A percentile compares a stretch with the other conserved stretches of the same genome.
phyloP scores from a whole-genome alignment of 495 filamentous ascomycete genomes.

The Hyaloscypha bicolor region DNA sequence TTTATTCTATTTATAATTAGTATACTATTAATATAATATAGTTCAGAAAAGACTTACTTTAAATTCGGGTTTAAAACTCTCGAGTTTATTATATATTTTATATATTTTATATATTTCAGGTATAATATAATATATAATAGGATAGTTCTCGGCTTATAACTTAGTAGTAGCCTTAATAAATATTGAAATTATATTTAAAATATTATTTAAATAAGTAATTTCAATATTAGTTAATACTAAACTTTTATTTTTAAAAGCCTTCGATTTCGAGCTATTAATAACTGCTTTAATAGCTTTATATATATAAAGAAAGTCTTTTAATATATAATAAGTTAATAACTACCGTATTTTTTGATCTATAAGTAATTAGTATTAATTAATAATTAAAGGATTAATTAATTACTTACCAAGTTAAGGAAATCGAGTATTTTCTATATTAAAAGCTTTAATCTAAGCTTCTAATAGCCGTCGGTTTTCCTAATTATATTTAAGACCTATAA shows the following conservation, averaged over 20 bases:
- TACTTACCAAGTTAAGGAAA: conserved; percentile 4
- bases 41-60: conserved; percentile 13
- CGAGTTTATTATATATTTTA: conserved; percentile 11
- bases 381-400: conserved; percentile 1
- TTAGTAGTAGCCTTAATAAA: conserved; percentile 14
- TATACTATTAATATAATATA: background rate
- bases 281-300: conserved; percentile 15
- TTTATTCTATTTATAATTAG: too few relatives aligned
- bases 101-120: conserved; percentile 11
- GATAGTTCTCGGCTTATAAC: conserved; percentile 1
- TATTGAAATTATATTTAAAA: conserved; percentile 1
- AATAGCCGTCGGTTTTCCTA: conserved; percentile 8
- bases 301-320: conserved; percentile 13
- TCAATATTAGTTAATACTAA: conserved; percentile 7
- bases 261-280: background rate
- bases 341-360: conserved; percentile 11
- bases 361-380: conserved; percentile 9
- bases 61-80: conserved; percentile 3
- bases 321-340: conserved; percentile 7
- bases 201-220: conserved; percentile 14
- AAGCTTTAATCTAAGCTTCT: conserved; percentile 13
- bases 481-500: conserved; percentile 18
- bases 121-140: conserved; percentile 9
- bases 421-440: background rate
- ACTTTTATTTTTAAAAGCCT: conserved; percentile 22